Base-by-base conservation (phyloP, 176 grass and related monocot species). In the Alopecurus myosuroides region DNA sequence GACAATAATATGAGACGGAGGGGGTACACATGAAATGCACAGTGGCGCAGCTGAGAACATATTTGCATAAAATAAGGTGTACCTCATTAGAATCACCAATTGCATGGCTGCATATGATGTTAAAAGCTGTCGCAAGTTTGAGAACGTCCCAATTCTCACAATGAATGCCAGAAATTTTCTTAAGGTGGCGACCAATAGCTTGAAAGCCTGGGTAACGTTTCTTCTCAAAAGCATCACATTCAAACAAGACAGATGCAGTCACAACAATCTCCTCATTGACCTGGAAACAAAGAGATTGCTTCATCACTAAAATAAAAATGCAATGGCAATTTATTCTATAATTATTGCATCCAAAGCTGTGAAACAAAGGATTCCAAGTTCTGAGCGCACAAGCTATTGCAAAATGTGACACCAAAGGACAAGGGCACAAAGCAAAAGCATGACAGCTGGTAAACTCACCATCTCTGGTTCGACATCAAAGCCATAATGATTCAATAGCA, bases 391-490 rank as follows among this genome's bases (percentile, higher is more conserved):
- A 2, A 49, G 42, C 70, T 29, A 49, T 74, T 74, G 44, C 45
- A 74, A 74, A 49, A 74, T 31, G 70, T 49, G 45, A 50, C 44
- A 50, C 15, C 44, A 29, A 74, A 63, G 31, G 26, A 31, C 26
- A 39, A 62, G 26, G 44, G 20, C 49, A 53, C 13, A 34, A 76
- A 52, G 18, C 48, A 50, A 76, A 51, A 52, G 48, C 46, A 53
- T 14, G 34, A 3, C 58, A 68, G 64, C 64, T 68, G 18, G 22
- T 72, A n/a, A 48, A 76, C 82, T 76, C 56, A 64, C 70, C 70
- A 75, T 84, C 40, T 75, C 81, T 75, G 40, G 81, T 84, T 84
- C 14, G 14, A 65, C 42, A 74, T 74, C 29, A 29, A 76, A 76
- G 56, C 82, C 70, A 37, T 84, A 14, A 64, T 29, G 13, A 76